Evolutionary conservation across 2,329 filamentous ascomycete genomes (phyloP), one percentile per base, ranked within the genome.

Genomic region (Cladorrhinum sp.): DNA sequence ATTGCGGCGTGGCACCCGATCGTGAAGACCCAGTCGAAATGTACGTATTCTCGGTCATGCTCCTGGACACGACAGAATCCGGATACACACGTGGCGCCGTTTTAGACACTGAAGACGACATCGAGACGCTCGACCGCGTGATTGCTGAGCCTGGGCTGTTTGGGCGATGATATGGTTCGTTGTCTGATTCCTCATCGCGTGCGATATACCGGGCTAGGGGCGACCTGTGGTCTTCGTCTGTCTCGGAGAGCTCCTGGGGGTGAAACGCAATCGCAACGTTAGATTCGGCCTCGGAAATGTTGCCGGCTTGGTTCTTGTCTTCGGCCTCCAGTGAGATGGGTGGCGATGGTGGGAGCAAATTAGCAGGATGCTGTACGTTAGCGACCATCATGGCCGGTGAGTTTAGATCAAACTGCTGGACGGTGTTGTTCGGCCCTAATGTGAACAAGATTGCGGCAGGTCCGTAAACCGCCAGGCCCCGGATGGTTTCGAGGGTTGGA

Each of bases 391-490:
- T 79, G 12, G 90, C 84, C 7, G 88, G 86, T 8, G 90, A 91
- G 69, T 96, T 96, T 49, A 98, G 81, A 72, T 98, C 93, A 72
- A 96, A 98, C 73, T 99, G 95, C 74, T 98, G 93, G 2, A 96
- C 89, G 2, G 91, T 95, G 71, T 93, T 88, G 67, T 93, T 92
- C 45, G 88, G 87, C 1, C 93, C 92, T 18, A 98, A 78, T 0
- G 93, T 97, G 76, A 99, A 99, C 23, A 99, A 82, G 6, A 85
- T 90, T n/a, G 93, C 93, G 6, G 90, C 92, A 0, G 93, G 89
- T 1, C 93, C 95, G 73, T 95, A 96, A 62, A 93, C 89, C 50
- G 93, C 89, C 49, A 99, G 83, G 16, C 91, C 93, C 64, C 85
- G 85, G 60, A 97, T 85, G 66, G 89, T 86, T 38, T 95, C 88